Percentiles rank a stretch among this genome's conserved stretches.
These are phyloP conservation scores for Mallotus nudiflorus DNA, from an alignment of 345 rosid genomes.

Conservation along the genomic window DNA sequence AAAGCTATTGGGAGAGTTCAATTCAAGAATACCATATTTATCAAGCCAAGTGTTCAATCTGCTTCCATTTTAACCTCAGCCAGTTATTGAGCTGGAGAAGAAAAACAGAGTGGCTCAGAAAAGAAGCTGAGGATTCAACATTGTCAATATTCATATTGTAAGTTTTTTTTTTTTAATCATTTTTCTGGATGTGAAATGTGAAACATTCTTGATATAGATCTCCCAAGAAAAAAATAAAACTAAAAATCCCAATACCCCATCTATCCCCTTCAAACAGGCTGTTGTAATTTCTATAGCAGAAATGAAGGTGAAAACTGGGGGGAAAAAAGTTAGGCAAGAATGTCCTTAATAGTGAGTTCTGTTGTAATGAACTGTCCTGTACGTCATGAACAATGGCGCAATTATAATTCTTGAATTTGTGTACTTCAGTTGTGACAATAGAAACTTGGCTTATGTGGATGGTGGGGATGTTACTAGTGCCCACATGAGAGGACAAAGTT, in stretches of 20 bases:
- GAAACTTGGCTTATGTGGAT: conserved; percentile 8
- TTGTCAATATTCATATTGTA: background rate
- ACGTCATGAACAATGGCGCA: conserved; percentile 5
- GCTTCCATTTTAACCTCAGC: background rate
- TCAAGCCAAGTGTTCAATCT: too few species aligned
- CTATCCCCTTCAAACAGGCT: background rate
- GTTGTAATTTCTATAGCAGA: background rate
- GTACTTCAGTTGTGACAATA: conserved; percentile 3
- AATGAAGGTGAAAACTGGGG: background rate
- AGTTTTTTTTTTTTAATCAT: background rate
- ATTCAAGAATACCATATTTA: background rate
- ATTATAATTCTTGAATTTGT: conserved; percentile 1
- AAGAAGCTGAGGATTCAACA: background rate
- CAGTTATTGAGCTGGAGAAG: background rate
- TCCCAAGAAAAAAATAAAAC: too few species aligned
- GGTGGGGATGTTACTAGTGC: background rate
- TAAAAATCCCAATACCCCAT: background rate
- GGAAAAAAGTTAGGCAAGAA: background rate
- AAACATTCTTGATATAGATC: too few species aligned
- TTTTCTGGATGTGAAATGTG: background rate
- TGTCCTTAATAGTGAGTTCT: background rate
- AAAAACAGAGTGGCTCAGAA: background rate
- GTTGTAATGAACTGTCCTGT: background rate
- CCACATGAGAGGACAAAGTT: background rate
- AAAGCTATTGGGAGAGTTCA: background rate